Base-by-base conservation (phyloP, 345 rosid species). In the Euphorbia lathyris region DNA sequence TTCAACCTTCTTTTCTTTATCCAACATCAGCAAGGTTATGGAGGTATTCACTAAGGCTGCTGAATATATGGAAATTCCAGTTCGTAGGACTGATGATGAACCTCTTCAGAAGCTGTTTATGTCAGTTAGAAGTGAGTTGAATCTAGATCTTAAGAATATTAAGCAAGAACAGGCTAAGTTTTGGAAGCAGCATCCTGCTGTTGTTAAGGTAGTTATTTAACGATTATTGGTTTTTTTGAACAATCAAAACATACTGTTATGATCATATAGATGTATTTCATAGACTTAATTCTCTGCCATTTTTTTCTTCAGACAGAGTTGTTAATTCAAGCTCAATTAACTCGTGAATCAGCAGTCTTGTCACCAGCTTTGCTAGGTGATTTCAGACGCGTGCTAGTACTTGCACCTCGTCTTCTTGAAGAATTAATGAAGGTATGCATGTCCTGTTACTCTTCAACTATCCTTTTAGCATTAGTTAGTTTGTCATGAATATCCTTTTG, bases 131-230 rank as follows among this genome's bases (percentile, higher is more conserved):
- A 92, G 99, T 72, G 99, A 95, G 82, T 81, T 95, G 83, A 92
- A 95, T 77, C 79, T 95, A 79, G 99, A 95, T 80, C 90, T 78
- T 26, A 92, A 92, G 86, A 95, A 90, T 82, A 87, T 92, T 70
- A 95, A 95, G 90, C 98, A 95, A 92, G 99, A 95, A 83, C 99
- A 95, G 81, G 98, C 98, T 69, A 95, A 92, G 82, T 95, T 92
- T 80, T 95, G 92, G 98, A 95, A 92, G 85, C 97, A 92, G 83
- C 96, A 95, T 80, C 99, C 99, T 26, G 92, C 99, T 16, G 51
- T 95, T 67, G 99, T 90, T 69, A 95, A 95, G 97, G 98, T 95
- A 79, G 52, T 67, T 63, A 2, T 74, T 58, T 13, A 42, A 61
- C 53, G 55, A 61, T 43, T 62, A 62, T 45, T 73, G 36, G 53